Base-by-base conservation (phyloP, 805 yeast genomes). In the Yarrowia deformans region DNA sequence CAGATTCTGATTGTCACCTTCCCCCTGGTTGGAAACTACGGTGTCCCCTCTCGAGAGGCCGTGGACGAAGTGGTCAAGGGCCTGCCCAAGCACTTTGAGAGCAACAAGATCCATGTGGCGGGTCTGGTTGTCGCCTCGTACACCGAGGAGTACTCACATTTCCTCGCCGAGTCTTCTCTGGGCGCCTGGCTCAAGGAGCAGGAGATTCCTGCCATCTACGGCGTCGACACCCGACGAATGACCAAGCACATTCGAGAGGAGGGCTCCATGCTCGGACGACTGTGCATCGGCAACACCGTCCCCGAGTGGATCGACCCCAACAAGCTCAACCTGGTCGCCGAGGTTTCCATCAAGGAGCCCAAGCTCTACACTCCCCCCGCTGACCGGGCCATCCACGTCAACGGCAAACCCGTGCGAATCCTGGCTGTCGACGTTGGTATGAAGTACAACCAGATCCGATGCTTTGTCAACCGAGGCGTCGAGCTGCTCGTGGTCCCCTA, bases 21-120 rank as follows among this genome's bases (percentile, higher is more conserved):
- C 80, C 99, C 99, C 35, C 84, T 95, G 75, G 97, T 95, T 66
- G 99, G 99, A 79, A 95, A 95, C 84, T 95, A 95, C 81, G 99
- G 99, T 87, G 99, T 95, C 69, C 99, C 99, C 71, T 97, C 92
- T 79, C 88, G 94, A 75, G 82, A 86, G 71, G 81, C 85, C 76
- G 84, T 83, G 79, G 97, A 91, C 77, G 97, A 90, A 69, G 82
- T 88, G 72, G 87, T 89, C 68, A 87, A 89, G 58, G 84, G 85
- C 69, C 80, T 95, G 72, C 98, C 98, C 76, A 89, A 89, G 78
- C 91, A 93, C 82, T 95, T 95, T 77, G 99, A 95, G 84, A 91
- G 97, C 72, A 87, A 84, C 80, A 88, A 86, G 75, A 94, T 95
- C 78, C 99, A 95, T 79, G 88, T 95, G 79, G 97, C 98, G 71